These are phyloP conservation scores for Boletus rufocinnamomeus DNA, from an alignment of 768 basidiomycete species.

Conservation along the genomic window DNA sequence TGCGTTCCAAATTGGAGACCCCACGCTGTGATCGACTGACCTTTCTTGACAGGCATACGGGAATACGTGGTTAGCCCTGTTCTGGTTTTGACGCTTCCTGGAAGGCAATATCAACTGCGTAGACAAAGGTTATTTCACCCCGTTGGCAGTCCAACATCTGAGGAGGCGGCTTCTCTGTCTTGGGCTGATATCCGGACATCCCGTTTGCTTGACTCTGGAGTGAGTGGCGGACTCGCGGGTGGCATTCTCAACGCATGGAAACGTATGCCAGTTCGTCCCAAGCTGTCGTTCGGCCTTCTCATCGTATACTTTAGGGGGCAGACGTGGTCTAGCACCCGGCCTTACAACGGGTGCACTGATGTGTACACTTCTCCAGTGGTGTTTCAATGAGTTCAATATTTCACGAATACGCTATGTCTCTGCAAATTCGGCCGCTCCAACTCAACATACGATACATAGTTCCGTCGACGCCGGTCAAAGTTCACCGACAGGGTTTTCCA, in stretches of 20 bases:
- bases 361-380: slow-evolving; percentile 65
- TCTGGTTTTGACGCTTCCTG: slow-evolving; percentile 47
- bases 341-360: slow-evolving; percentile 57
- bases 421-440: slow-evolving; percentile 17
- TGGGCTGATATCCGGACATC: slow-evolving; percentile 59
- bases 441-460: not conserved
- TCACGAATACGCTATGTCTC: slow-evolving; percentile 60
- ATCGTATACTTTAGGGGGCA: slow-evolving; percentile 52
- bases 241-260: slow-evolving; percentile 58
- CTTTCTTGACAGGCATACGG: slow-evolving; percentile 54
- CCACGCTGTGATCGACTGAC: not conserved
- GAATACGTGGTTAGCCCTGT: slow-evolving; percentile 76
- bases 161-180: slow-evolving; percentile 29
- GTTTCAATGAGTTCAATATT: slow-evolving; percentile 68
- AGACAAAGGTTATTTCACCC: slow-evolving; percentile 36
- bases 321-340: slow-evolving; percentile 56
- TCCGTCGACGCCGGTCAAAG: slow-evolving; percentile 1
- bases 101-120: slow-evolving; percentile 47
- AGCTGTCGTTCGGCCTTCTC: slow-evolving; percentile 1
- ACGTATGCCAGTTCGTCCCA: slow-evolving; percentile 41
- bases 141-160: slow-evolving; percentile 18
- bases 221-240: slow-evolving; percentile 72
- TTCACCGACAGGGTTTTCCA: slow-evolving; percentile 1
- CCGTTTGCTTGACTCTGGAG: slow-evolving; percentile 66
- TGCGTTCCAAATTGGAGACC: slow-evolving; percentile 26